Base-by-base conservation (phyloP, 2,329 filamentous ascomycete genomes). In the Sporothrix pseudoabietina region DNA sequence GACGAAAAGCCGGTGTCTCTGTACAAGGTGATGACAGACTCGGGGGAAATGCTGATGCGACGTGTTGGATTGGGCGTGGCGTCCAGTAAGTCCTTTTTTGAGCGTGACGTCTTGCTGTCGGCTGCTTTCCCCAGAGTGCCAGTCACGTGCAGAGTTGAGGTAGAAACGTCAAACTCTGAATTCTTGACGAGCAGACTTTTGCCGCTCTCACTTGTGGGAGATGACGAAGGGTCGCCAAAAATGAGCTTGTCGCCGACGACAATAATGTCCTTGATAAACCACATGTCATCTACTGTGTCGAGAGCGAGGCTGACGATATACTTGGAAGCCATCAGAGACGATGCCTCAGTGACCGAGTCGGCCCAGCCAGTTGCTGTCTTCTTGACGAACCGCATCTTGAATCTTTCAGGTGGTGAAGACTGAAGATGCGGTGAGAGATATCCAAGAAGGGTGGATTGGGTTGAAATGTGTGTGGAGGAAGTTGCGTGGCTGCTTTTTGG, bases 181-280 rank as follows among this genome's bases (percentile, higher is more conserved):
- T 65, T 35, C 59, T 65, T 66, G 63, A 49, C 63, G 6, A 66
- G 63, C 12, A 66, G 63, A 32, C 22, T 47, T 14, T 66, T 66
- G 59, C 32, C n/a, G n/a, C n/a, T 22, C n/a, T 65, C 59, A 26
- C n/a, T 65, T 65, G 59, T n/a, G 7, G 16, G 19, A 4, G 59
- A 63, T 22, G 59, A 41, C 32, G 59, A 22, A 7, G 59, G n/a
- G n/a, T 65, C 59, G 35, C 59, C 59, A 14, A 66, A 47, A 30
- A 66, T 30, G 22, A 66, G 41, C 19, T 49, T 66, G 22, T 66
- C 63, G 63, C 26, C 63, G 12, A 16, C 63, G 22, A 12, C 41
- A 7, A 66, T 30, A 16, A 10, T 66, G 19, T 30, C 63, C n/a
- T 66, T 66, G 63, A 49, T 22, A n/a, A 44, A 66, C 63, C 63